Base-by-base conservation (phyloP, 1,284 basidiomycete genomes). In the Singerocomus inundabilis region DNA sequence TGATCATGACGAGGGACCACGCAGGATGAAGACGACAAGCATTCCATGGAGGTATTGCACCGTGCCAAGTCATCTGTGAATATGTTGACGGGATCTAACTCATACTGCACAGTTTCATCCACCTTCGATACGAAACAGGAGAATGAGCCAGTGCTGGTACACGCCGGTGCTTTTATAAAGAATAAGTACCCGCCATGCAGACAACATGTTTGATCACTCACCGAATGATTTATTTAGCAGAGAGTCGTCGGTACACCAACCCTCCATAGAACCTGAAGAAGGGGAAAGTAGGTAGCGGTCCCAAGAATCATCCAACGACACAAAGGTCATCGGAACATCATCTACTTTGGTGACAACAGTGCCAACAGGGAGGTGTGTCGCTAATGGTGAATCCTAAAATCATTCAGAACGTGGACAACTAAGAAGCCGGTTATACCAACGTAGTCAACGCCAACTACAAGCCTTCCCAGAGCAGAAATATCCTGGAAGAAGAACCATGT, bases 331-430 rank as follows among this genome's bases (percentile, higher is more conserved):
- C 1, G 64, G 32, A 5, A 64, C 63, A 61, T 89, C 88, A 52
- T 88, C 82, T 26, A 90, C 57, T 26, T 69, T 64, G 8, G 76
- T 80, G 42, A 90, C 70, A 6, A 88, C 57, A 4, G 77, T 70
- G 5, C 82, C 82, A 5, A 71, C 51, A 2, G 72, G 71, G 13
- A 90, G 65, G 57, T 85, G 73, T 1, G 62, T 63, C 11, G 66
- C 58, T 37, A 90, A 63, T 24, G 81, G 75, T 0, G 87, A 89
- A 42, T 71, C 70, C 82, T 88, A 51, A 13, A 16, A 42, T 39
- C 16, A 39, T 33, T 69, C 29, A 65, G 50, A 25, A 34, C 28
- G 30, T 32, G 26, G 34, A 46, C 8, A 2, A 2, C 31, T 18
- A 15, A 45, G 29, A 34, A 12, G 30, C 21, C 29, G 35, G 25